Evolutionary conservation across 1,139 yeast genomes (phyloP), one percentile per base, ranked within the genome.

Genomic region (Candida labiduridarum): DNA sequence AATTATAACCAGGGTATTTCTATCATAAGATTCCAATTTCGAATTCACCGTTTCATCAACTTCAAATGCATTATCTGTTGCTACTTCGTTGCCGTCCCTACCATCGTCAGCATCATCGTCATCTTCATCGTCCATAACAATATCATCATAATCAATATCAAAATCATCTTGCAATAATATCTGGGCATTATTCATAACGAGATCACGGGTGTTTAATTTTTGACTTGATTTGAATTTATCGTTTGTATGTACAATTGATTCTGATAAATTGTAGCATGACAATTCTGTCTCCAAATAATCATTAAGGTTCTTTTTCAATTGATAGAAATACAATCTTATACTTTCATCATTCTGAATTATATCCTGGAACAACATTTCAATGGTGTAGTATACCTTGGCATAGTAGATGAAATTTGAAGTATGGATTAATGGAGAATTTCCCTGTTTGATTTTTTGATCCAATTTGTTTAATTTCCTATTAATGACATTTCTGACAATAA

Each of bases 321-420:
- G 47, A 3, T 45, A 10, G 49, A 69, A 67, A n/a, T 60, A 63
- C 10, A 46, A 38, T 8, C 52, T 47, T 15, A 66, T 52, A 25
- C 59, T 57, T 1, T 49, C 45, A 40, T 65, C 62, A 1, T 51
- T 16, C 1, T 47, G 45, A 30, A 74, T 58, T 0, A 63, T 58
- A 14, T 61, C 61, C 5, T 44, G 45, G 50, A 73, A 74, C 3
- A 58, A 53, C 0, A 52, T 40, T 29, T 68, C 71, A 10, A 74
- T 60, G 1, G 76, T 66, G 51, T 66, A 64, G 55, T 64, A 74
- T 18, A 74, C 59, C 46, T 73, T 72, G 19, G 78, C 71, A 53
- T 66, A 70, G 49, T 66, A 64, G 7, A 75, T 64, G 47, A 68
- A 65, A 39, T 57, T 55, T 4, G 75, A 64, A 1, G 78, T 66